Evolutionary conservation across 23 red algal genomes (phyloP).

Genomic region (Gracilariopsis chorda): DNA sequence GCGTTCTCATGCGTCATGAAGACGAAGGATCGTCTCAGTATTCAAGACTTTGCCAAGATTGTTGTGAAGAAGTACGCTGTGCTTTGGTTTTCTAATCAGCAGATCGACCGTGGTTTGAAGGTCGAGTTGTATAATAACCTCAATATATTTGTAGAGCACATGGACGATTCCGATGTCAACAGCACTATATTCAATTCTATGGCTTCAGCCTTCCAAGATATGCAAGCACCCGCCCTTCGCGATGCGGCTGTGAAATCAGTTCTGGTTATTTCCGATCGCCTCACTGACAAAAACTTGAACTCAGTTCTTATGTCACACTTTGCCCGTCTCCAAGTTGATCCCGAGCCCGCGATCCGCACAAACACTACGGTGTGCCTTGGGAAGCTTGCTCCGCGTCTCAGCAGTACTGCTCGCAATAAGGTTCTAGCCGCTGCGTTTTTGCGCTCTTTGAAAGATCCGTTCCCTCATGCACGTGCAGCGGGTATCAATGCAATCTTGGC

Average conservation of each 20-base stretch:
- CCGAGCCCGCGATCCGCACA: constrained; percentile 93
- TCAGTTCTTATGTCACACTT: constrained; percentile 91
- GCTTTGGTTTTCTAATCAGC: constrained; percentile 57
- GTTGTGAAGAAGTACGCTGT: constrained; percentile 73
- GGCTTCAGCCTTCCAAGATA: constrained; percentile 66
- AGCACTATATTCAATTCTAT: constrained; percentile 78
- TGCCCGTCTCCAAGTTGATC: constrained; percentile 91
- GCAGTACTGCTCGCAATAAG: constrained; percentile 72
- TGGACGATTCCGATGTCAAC: constrained; percentile 70
- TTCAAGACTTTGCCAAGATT: constrained; percentile 38
- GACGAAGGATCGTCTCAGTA: constrained; percentile 53
- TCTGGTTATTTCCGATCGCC: constrained; percentile 48
- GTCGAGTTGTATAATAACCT: constrained; percentile 73
- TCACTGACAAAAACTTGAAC: constrained; percentile 90
- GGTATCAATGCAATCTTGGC: constrained; percentile 71
- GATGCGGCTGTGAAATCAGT: constrained; percentile 88
- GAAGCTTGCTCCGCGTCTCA: constrained; percentile 72
- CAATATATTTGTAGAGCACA: constrained; percentile 49
- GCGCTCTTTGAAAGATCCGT: constrained; percentile 90
- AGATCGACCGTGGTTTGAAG: constrained; percentile 55
- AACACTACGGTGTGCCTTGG: constrained; percentile 99
- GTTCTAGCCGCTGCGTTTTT: constrained; percentile 91
- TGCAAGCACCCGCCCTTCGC: constrained; percentile 71
- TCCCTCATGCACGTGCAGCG: constrained; percentile 85
- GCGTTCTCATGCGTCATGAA: constrained; percentile 65